These are phyloP conservation scores for Talaromyces sp. DNA, from an alignment of 2,329 filamentous ascomycete species.

Conservation along the genomic window DNA sequence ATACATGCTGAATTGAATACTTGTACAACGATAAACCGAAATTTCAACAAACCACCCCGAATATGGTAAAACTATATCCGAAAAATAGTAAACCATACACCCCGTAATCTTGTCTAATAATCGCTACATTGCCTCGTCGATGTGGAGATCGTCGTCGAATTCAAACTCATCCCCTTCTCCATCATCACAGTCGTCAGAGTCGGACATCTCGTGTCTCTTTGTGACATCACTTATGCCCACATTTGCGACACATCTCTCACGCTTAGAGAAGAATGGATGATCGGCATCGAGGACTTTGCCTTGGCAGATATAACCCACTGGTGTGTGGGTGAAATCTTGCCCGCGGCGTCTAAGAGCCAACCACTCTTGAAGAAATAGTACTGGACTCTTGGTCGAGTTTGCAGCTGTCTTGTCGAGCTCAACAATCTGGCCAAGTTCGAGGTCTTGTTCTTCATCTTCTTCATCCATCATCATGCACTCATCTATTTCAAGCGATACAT, in stretches of 20 bases:
- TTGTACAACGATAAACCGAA: neutral
- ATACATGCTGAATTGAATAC: neutral
- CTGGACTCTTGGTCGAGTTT: constrained; percentile 11
- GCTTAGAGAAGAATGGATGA: constrained; percentile 25
- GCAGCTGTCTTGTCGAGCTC: neutral
- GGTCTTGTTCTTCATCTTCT: neutral
- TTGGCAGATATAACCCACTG: constrained; percentile 31
- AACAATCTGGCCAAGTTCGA: neutral
- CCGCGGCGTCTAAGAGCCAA: constrained; percentile 26
- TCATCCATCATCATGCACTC: neutral
- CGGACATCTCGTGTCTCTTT: neutral
- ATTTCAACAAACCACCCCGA: neutral
- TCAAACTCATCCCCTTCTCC: neutral
- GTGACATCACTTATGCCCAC: neutral
- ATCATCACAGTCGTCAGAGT: neutral
- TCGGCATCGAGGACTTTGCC: constrained; percentile 20
- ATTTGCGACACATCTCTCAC: neutral
- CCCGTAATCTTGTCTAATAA: neutral
- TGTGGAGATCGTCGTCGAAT: neutral
- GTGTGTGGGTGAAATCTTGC: constrained; percentile 29
- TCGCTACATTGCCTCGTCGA: neutral
- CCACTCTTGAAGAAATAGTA: constrained; percentile 31
- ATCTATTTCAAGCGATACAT: neutral
- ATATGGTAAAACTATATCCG: neutral
- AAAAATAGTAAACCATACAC: neutral